Base-by-base conservation (phyloP, 306 rosid genomes). In the Aeschynomene evenia region DNA sequence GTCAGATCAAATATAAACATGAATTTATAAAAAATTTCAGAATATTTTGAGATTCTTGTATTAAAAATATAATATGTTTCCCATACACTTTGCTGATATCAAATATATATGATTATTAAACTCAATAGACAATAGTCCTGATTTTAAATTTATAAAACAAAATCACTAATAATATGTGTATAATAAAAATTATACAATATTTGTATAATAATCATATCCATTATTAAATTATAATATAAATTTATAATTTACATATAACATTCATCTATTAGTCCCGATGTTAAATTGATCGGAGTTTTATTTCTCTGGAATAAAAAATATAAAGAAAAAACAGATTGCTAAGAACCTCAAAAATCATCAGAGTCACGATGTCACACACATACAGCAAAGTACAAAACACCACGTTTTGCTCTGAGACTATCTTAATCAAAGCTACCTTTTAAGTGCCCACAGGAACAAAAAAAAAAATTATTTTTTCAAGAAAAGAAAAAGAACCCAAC, bases 401-500 rank as follows among this genome's bases (percentile, higher is more conserved):
- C 54, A 77, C 67, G 72, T 70, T 70, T 39, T 70, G 37, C 29
- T 50, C 13, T 36, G 7, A 48, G 21, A 66, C 79, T 66, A 75
- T 75, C 68, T 56, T 57, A 66, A 66, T 66, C 73, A 46, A 56
- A 75, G n/a, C 62, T 15, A 4, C 36, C 22, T 18, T 51, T 33
- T 49, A 75, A 67, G 61, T 40, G 58, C 64, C 74, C 63, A 50
- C 42, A 65, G 14, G 42, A 48, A 37, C 29, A 23, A 22, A 29
- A 9, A 13, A 3, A 4, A 1, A 2, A 1, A 12, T 40, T 37
- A 13, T 12, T 11, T 40, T 3, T 10, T 10, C 3, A 13, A 0
- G 4, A 11, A 0, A 40, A 40, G 8, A 58, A 68, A 68, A 51
- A 40, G 9, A 7, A 23, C 28, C 7, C 4, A 57, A 53, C 7